Base-by-base conservation (phyloP, 2,329 filamentous ascomycete genomes). In the Diplodia corticola region DNA sequence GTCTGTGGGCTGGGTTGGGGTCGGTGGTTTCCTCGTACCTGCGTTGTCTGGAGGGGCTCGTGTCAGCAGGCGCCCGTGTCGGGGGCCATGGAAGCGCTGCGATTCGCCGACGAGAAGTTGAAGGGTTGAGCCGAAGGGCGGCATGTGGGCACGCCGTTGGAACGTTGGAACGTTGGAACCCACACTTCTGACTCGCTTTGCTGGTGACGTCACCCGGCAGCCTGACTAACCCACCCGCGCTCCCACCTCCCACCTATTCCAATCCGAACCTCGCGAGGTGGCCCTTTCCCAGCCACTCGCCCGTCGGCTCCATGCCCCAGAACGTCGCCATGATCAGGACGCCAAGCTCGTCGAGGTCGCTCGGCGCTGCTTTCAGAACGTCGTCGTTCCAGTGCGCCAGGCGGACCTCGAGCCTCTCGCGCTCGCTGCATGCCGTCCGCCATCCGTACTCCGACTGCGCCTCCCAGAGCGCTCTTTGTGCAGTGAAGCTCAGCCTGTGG, bases 301-400 rank as follows among this genome's bases (percentile, higher is more conserved):
- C 35, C 4, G 68, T 67, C 5, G 54, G 7, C 9, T 64, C 57
- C 22, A 68, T 7, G 1, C 69, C 70, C 67, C 66, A 66, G 10
- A 69, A 33, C 67, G 68, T 70, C 7, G 50, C 61, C 69, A 71
- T 69, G 0, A 68, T 37, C 40, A 70, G 30, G 9, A 69, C 67
- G n/a, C 69, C 67, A 1, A 70, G 64, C 64, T 71, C 68, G 15
- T 71, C 70, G 37, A 71, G 0, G 48, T 70, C 69, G 0, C n/a
- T 35, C 26, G 69, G 67, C 5, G 26, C 48, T 2, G 69, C 68
- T 13, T 57, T 53, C 48, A 26, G 60, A 12, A 70, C 68, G 4
- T 37, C 51, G 13, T 68, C 65, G 5, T 69, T 60, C 67, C 65
- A 69, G 12, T 50, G n/a, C 24, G 40, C 51, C 1, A 68, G 46